A percentile compares a stretch with the other conserved stretches of the same genome.
These are phyloP conservation scores for Gastrolobium villosum DNA, from an alignment of 306 rosid genomes.

Conservation along the genomic window DNA sequence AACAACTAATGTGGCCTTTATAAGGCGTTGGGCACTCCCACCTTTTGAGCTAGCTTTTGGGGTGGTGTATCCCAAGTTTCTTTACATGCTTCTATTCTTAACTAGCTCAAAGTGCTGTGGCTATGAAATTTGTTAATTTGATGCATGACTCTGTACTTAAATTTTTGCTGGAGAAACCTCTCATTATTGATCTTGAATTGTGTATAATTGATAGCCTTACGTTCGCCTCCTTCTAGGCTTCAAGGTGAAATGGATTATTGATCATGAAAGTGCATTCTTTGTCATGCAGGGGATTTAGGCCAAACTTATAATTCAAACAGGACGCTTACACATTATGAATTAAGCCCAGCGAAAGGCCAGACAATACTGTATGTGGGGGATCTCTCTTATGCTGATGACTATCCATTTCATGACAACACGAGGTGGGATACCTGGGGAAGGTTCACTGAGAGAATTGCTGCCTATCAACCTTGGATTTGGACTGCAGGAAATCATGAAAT, in stretches of 20 bases:
- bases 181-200: too few species aligned
- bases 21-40: too few species aligned
- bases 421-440: constrained; percentile 93
- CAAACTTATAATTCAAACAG: constrained; percentile 71
- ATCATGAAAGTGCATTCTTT: not conserved
- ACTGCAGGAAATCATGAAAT: constrained; percentile 65
- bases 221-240: not conserved
- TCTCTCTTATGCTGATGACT: constrained; percentile 77
- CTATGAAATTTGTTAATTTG: not conserved
- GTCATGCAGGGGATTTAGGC: constrained; percentile 79
- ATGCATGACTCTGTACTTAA: not conserved
- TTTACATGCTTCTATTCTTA: too few species aligned
- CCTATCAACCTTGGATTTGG: constrained; percentile 90
- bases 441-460: constrained; percentile 70
- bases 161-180: too few species aligned
- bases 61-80: too few species aligned
- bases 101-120: not conserved
- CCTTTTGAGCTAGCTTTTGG: too few species aligned
- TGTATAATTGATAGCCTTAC: not conserved
- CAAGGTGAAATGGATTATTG: not conserved
- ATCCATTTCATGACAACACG: constrained; percentile 70
- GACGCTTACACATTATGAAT: constrained; percentile 73
- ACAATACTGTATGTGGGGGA: constrained; percentile 43
- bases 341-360: constrained; percentile 46
- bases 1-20: too few species aligned